These are phyloP conservation scores for Phanerochaete carnosa DNA, from an alignment of 768 basidiomycete species.

Conservation along the genomic window DNA sequence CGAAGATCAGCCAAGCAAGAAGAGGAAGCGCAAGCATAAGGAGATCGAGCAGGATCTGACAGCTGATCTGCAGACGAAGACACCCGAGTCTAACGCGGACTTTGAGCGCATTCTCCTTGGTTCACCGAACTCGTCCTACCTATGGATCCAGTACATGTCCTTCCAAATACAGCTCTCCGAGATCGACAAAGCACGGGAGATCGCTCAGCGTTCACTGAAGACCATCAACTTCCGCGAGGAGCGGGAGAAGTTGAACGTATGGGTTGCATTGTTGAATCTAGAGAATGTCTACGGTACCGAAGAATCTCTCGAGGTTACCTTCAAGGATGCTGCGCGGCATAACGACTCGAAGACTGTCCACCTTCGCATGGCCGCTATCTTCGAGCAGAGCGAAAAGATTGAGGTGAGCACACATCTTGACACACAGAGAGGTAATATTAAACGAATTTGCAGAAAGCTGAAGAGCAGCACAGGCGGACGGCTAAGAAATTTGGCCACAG, in stretches of 20 bases:
- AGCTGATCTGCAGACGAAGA: conserved; percentile 79
- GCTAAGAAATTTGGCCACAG: conserved; percentile 94
- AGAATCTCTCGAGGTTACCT: conserved; percentile 70
- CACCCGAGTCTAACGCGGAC: conserved; percentile 89
- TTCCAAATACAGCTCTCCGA: conserved; percentile 97
- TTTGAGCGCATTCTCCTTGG: conserved; percentile 92
- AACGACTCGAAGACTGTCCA: conserved; percentile 94
- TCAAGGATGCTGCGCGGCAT: conserved; percentile 85
- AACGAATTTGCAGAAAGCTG: conserved; percentile 64
- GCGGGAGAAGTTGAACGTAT: conserved; percentile 92
- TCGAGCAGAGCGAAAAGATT: conserved; percentile 78
- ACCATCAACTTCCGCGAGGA: conserved; percentile 96
- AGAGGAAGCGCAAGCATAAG: conserved; percentile 65
- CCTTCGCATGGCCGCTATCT: conserved; percentile 78
- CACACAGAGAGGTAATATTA: background rate
- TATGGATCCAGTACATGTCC: conserved; percentile 99
- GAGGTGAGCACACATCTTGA: conserved; percentile 57
- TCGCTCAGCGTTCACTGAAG: conserved; percentile 77
- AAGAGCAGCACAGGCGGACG: conserved; percentile 84
- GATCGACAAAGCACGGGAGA: conserved; percentile 88
- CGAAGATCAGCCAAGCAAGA: conserved; percentile 48
- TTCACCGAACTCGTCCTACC: conserved; percentile 94
- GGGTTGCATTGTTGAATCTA: conserved; percentile 94
- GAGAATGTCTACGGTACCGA: conserved; percentile 92
- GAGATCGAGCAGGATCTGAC: conserved; percentile 79